phyloP scores from a whole-genome alignment of 2,329 filamentous ascomycete genomes.

The Stemphylium beticola region DNA sequence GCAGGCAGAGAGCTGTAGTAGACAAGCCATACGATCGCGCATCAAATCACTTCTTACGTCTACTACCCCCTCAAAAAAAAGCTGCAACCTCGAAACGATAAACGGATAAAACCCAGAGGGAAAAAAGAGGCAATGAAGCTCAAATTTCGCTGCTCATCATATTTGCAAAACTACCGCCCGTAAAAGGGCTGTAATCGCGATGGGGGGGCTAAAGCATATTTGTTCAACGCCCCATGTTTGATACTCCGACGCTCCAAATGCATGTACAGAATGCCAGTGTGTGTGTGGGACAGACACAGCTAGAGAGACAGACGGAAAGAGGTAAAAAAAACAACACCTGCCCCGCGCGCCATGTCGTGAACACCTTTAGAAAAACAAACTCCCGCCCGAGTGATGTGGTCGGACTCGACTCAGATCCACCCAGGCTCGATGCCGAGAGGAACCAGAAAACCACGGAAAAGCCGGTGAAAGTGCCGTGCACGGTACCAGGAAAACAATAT shows the following conservation, averaged over 20 bases:
- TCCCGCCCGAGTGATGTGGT: conserved; percentile 4
- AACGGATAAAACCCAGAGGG: too few species aligned
- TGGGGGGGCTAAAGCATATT: conserved; percentile 4
- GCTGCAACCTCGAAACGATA: too few species aligned
- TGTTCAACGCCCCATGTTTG: conserved; percentile 1
- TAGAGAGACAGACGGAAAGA: neutral
- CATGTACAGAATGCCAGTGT: conserved; percentile 10
- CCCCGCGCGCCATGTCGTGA: conserved; percentile 1
- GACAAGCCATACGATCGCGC: too few species aligned
- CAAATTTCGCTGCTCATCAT: conserved; percentile 4
- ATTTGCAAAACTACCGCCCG: neutral
- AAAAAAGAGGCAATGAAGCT: conserved; percentile 1
- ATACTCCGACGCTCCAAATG: conserved; percentile 19
- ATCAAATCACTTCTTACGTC: too few species aligned
- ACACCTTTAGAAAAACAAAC: neutral
- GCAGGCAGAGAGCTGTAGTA: too few species aligned
- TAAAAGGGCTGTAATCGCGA: neutral
- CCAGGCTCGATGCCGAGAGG: conserved; percentile 8
- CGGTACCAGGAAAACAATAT: conserved; percentile 20
- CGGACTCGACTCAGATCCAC: neutral
- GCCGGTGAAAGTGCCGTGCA: conserved; percentile 15
- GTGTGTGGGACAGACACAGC: too few species aligned
- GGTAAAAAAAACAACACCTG: neutral
- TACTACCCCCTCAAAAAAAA: too few species aligned
- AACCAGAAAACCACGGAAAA: conserved; percentile 2